Conservation (phyloP, 179 eudicot genomes). For the Pouteria campechiana region DNA sequence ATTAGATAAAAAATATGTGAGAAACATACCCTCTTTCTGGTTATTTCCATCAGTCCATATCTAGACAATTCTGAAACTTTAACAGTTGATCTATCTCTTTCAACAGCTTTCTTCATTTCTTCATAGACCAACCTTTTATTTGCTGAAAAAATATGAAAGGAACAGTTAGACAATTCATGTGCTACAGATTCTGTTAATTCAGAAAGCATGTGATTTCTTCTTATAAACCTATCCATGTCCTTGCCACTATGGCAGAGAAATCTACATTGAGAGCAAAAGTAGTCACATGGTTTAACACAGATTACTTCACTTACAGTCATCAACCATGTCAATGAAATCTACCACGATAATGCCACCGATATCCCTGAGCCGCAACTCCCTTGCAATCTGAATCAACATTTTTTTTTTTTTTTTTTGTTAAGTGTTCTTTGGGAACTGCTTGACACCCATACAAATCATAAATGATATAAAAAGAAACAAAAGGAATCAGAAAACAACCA, state of each 20-base stretch:
- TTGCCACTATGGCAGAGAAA: no score
- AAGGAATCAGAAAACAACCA: no score
- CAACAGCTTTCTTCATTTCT: conserved; percentile 82
- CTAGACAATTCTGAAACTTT: conserved; percentile 81
- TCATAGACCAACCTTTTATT: conserved; percentile 82
- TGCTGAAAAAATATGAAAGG: conserved; percentile 28
- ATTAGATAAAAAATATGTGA: not conserved
- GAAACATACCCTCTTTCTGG: conserved; percentile 71
- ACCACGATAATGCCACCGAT: conserved; percentile 97
- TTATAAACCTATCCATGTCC: no score
- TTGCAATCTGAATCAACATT: conserved; percentile 86
- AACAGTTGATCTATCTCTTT: conserved; percentile 77
- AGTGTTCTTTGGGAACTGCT: no score
- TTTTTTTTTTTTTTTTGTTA: no score
- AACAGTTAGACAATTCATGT: not conserved
- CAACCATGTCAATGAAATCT: conserved; percentile 88
- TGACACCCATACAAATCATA: no score
- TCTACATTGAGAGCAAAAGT: not conserved
- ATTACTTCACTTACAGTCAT: conserved; percentile 48
- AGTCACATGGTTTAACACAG: conserved; percentile 5
- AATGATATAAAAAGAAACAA: no score
- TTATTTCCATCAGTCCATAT: conserved; percentile 91
- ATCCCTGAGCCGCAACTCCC: conserved; percentile 89
- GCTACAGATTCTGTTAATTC: no score
- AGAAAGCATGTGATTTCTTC: no score